Evolutionary conservation across 768 basidiomycete genomes (phyloP).

Genomic region (Lactifluus subvellereus): DNA sequence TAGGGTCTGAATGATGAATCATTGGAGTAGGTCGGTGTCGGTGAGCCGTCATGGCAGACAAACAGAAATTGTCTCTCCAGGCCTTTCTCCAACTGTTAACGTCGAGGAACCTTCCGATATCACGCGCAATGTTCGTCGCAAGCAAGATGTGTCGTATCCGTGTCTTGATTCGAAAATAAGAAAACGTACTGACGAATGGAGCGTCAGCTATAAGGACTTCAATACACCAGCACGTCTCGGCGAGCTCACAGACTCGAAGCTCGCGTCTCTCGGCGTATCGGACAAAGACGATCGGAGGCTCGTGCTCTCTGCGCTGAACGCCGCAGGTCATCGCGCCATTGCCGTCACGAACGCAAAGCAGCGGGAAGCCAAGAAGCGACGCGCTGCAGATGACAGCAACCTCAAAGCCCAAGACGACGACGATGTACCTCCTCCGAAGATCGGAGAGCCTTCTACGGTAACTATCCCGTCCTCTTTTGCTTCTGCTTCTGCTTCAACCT

Average conservation of each 20-base stretch:
- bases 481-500: not conserved
- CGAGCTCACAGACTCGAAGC: conserved; percentile 53
- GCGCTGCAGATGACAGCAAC: conserved; percentile 4
- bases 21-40: not conserved
- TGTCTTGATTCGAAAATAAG: not conserved
- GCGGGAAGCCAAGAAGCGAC: conserved; percentile 22
- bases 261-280: conserved; percentile 51
- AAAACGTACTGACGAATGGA: not conserved
- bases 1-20: too few species aligned
- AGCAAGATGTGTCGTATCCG: conserved; percentile 30
- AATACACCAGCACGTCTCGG: conserved; percentile 55
- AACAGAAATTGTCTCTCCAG: conserved; percentile 28
- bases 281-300: conserved; percentile 61
- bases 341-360: conserved; percentile 13
- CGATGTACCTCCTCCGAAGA: not conserved
- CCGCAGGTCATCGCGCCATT: conserved; percentile 49
- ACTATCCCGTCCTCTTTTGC: not conserved
- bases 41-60: conserved; percentile 19
- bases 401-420: not conserved
- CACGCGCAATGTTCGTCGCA: conserved; percentile 32
- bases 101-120: conserved; percentile 27
- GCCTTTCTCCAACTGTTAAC: conserved; percentile 33
- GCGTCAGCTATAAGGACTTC: conserved; percentile 60
- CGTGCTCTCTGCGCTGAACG: conserved; percentile 53
- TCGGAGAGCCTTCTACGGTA: conserved; percentile 16